Conservation (phyloP, 2,329 filamentous ascomycete species). For the Phialemonium atrogriseum region DNA sequence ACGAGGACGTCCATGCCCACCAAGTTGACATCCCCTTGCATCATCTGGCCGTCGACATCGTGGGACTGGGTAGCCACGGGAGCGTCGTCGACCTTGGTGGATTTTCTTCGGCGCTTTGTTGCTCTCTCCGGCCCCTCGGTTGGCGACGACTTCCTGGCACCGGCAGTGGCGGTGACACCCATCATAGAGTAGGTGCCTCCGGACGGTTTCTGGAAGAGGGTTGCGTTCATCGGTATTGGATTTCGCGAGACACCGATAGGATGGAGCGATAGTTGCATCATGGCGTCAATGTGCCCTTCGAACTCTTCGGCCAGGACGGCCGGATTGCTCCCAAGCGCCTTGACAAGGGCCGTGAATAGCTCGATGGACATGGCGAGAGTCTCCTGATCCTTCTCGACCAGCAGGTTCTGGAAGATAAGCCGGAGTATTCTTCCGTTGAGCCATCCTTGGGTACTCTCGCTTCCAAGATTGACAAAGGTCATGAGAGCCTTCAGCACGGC, state of each 20-base stretch:
- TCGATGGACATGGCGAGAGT: constrained; percentile 78
- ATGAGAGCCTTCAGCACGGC: constrained; percentile 87
- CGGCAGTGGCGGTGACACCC: constrained; percentile 31
- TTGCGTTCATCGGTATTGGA: constrained; percentile 84
- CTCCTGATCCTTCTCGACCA: constrained; percentile 82
- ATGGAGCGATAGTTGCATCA: constrained; percentile 78
- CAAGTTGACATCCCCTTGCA: constrained; percentile 91
- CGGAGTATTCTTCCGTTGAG: constrained; percentile 82
- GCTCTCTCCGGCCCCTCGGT: constrained; percentile 52
- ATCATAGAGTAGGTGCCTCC: constrained; percentile 67
- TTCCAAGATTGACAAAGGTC: constrained; percentile 85
- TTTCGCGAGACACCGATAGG: constrained; percentile 88
- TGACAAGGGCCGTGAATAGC: constrained; percentile 75
- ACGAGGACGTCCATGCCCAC: constrained; percentile 85
- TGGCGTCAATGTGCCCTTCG: constrained; percentile 63
- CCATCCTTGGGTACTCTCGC: constrained; percentile 77
- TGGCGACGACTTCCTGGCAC: constrained; percentile 40
- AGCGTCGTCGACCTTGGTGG: constrained; percentile 70
- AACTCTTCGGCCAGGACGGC: constrained; percentile 66
- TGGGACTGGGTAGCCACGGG: constrained; percentile 61
- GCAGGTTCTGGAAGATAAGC: constrained; percentile 86
- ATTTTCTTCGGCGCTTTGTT: constrained; percentile 72
- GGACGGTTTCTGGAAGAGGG: constrained; percentile 87
- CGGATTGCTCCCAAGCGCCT: constrained; percentile 55
- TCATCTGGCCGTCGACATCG: constrained; percentile 96